These are phyloP conservation scores for Pleurotus platypus DNA, from an alignment of 768 basidiomycete species.

Conservation along the genomic window DNA sequence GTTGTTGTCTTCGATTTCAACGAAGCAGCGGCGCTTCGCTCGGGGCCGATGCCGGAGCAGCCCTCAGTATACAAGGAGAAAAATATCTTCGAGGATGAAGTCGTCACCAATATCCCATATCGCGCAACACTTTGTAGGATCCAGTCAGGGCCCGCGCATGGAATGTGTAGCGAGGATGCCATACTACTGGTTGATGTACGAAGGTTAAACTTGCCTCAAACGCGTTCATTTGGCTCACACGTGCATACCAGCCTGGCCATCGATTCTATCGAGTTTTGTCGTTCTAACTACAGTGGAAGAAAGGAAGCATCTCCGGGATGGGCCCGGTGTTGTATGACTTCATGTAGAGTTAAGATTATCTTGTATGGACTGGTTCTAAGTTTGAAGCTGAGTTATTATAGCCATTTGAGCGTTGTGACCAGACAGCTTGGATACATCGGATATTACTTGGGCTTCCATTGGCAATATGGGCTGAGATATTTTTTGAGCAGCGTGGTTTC, in stretches of 20 bases:
- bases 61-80: constrained; percentile 15
- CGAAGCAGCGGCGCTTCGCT: constrained; percentile 28
- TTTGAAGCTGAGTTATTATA: constrained; percentile 1
- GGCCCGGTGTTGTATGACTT: not conserved
- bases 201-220: constrained; percentile 10
- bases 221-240: not conserved
- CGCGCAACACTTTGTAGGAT: constrained; percentile 18
- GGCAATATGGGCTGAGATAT: constrained; percentile 1
- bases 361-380: not conserved
- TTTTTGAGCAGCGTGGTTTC: not conserved
- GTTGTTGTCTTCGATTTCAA: constrained; percentile 53
- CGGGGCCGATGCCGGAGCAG: constrained; percentile 10
- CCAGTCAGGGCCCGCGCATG: constrained; percentile 24
- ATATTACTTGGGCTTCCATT: not conserved
- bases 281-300: constrained; percentile 18
- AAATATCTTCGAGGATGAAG: constrained; percentile 35
- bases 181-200: constrained; percentile 50
- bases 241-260: not conserved
- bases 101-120: constrained; percentile 46
- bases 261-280: constrained; percentile 26
- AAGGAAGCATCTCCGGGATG: not conserved
- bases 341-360: not conserved
- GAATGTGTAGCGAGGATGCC: constrained; percentile 57
- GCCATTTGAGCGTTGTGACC: not conserved
- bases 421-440: not conserved